Evolutionary conservation across 1,284 basidiomycete species (phyloP).

Genomic region (Xanthoconium separans): DNA sequence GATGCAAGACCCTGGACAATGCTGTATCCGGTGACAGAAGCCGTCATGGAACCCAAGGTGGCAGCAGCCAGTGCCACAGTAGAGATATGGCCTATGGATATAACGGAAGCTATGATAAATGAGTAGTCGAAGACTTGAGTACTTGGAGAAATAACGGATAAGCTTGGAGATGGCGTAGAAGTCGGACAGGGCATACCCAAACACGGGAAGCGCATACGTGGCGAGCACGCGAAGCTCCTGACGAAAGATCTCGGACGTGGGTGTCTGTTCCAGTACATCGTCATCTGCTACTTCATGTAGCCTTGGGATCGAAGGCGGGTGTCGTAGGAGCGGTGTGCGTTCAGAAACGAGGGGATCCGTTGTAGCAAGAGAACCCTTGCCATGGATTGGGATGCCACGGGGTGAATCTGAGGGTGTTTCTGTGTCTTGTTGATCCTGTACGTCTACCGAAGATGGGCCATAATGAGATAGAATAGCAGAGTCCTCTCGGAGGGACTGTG

Average conservation of each 20-base stretch:
- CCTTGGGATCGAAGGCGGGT: conserved; percentile 10
- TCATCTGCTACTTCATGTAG: conserved; percentile 13
- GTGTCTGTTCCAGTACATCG: conserved; percentile 33
- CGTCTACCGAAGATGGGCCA: conserved; percentile 20
- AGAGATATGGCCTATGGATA: conserved; percentile 84
- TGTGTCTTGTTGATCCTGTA: conserved; percentile 1
- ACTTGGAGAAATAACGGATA: conserved; percentile 34
- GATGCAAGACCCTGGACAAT: conserved; percentile 83
- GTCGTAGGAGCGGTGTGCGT: conserved; percentile 37
- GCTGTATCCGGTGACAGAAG: conserved; percentile 67
- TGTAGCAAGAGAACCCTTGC: not conserved
- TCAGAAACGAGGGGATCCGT: conserved; percentile 15
- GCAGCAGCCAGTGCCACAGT: conserved; percentile 82
- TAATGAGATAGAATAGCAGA: conserved; percentile 47
- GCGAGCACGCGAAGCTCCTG: conserved; percentile 62
- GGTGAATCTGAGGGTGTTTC: conserved; percentile 9
- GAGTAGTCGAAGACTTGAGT: conserved; percentile 77
- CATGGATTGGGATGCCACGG: conserved; percentile 23
- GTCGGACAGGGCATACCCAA: conserved; percentile 47
- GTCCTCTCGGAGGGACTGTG: conserved; percentile 43
- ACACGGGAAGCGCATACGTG: conserved; percentile 67
- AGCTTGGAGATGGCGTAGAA: not conserved
- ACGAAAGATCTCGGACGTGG: conserved; percentile 46
- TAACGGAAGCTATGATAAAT: conserved; percentile 68
- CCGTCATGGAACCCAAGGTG: conserved; percentile 85